phyloP scores from a whole-genome alignment of 345 rosid genomes.

The Salix dunnii region DNA sequence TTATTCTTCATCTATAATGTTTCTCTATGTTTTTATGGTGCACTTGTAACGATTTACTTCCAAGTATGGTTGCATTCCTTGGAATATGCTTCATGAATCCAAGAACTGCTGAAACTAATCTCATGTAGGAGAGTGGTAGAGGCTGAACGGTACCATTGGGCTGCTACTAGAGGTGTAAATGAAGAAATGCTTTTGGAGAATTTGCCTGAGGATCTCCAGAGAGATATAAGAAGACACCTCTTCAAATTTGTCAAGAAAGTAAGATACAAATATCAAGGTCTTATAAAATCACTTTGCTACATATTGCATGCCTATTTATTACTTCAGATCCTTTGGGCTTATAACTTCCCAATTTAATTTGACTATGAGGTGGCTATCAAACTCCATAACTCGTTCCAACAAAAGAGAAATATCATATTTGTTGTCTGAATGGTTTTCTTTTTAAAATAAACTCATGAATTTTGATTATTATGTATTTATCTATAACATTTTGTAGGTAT shows the following conservation, averaged over 20 bases:
- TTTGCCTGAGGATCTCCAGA: slow-evolving; percentile 86
- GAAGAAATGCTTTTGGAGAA: slow-evolving; percentile 64
- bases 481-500: slow-evolving; percentile 46
- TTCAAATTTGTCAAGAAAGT: slow-evolving; percentile 77
- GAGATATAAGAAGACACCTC: slow-evolving; percentile 85
- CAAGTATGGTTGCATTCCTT: neutral
- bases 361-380: neutral
- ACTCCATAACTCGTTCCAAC: neutral
- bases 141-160: slow-evolving; percentile 86
- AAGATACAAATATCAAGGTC: slow-evolving; percentile 11
- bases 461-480: neutral
- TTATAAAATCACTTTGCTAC: neutral
- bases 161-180: slow-evolving; percentile 86
- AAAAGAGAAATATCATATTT: neutral
- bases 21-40: neutral
- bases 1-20: neutral
- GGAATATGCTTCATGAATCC: neutral
- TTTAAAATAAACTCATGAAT: neutral
- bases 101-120: neutral
- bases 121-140: slow-evolving; percentile 60
- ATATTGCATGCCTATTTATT: neutral
- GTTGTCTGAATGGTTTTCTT: too few relatives aligned
- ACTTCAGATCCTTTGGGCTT: neutral
- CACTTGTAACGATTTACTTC: neutral
- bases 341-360: neutral